phyloP scores from a whole-genome alignment of 345 rosid species.

The Triadica sebifera region DNA sequence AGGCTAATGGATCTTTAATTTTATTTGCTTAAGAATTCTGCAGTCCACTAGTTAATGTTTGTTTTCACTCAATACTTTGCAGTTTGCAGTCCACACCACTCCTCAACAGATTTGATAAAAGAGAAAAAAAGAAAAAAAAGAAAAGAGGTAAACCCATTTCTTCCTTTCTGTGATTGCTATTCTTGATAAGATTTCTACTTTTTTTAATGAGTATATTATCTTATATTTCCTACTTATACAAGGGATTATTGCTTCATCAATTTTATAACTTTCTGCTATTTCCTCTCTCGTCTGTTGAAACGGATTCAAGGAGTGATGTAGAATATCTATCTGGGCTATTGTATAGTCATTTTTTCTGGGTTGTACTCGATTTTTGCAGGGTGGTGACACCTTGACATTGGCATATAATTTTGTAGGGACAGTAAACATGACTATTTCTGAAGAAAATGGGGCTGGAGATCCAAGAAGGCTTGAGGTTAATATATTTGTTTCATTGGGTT shows the following conservation, averaged over 20 bases:
- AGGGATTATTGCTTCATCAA: background rate
- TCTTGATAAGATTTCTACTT: conserved; percentile 3
- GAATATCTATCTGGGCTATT: too few relatives aligned
- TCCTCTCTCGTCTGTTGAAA: too few relatives aligned
- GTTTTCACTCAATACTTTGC: background rate
- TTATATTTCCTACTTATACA: background rate
- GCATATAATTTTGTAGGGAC: background rate
- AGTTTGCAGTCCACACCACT: background rate
- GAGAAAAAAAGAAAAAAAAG: too few relatives aligned
- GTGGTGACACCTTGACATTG: background rate
- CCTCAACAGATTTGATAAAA: too few relatives aligned
- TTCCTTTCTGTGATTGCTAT: background rate
- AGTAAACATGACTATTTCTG: background rate
- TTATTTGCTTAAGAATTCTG: too few relatives aligned
- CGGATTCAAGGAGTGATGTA: background rate
- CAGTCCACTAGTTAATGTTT: background rate
- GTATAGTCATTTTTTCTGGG: too few relatives aligned
- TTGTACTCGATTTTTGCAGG: background rate
- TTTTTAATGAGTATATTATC: background rate
- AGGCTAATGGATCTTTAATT: background rate
- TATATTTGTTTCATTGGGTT: background rate
- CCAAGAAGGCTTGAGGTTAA: conserved; percentile 46
- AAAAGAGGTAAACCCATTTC: background rate
- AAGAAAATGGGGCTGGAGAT: conserved; percentile 8
- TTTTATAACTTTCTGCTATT: background rate